phyloP scores from a whole-genome alignment of 1,284 basidiomycete species.

The Grifola frondosa region DNA sequence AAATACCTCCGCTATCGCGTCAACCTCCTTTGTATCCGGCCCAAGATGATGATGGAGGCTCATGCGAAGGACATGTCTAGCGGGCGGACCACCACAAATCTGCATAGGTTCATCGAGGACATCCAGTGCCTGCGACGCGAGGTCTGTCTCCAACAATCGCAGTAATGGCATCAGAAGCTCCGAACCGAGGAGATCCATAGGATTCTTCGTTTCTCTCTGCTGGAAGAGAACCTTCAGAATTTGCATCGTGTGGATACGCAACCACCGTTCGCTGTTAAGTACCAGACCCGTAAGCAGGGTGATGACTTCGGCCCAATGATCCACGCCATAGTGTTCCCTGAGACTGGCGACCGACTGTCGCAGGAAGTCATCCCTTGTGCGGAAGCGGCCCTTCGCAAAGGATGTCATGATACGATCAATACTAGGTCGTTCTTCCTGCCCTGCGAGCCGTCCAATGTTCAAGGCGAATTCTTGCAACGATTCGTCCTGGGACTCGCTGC shows the following conservation, averaged over 20 bases:
- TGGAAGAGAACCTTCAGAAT: constrained; percentile 89
- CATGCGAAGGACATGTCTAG: constrained; percentile 85
- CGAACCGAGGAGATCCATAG: constrained; percentile 74
- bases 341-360: constrained; percentile 86
- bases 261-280: constrained; percentile 84
- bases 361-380: constrained; percentile 92
- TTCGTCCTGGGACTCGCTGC: constrained; percentile 61
- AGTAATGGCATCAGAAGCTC: constrained; percentile 91
- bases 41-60: constrained; percentile 65
- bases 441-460: constrained; percentile 74
- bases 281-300: constrained; percentile 84
- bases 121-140: constrained; percentile 84
- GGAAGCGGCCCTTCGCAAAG: constrained; percentile 85
- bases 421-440: constrained; percentile 68
- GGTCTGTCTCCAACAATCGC: constrained; percentile 81
- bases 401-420: constrained; percentile 87
- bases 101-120: constrained; percentile 88
- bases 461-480: constrained; percentile 71
- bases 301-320: constrained; percentile 74
- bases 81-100: constrained; percentile 73
- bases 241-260: constrained; percentile 82
- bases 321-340: constrained; percentile 75
- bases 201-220: constrained; percentile 76
- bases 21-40: constrained; percentile 41
- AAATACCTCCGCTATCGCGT: constrained; percentile 71